Conservation (phyloP, 345 rosid genomes). For the Aurinia saxatilis region DNA sequence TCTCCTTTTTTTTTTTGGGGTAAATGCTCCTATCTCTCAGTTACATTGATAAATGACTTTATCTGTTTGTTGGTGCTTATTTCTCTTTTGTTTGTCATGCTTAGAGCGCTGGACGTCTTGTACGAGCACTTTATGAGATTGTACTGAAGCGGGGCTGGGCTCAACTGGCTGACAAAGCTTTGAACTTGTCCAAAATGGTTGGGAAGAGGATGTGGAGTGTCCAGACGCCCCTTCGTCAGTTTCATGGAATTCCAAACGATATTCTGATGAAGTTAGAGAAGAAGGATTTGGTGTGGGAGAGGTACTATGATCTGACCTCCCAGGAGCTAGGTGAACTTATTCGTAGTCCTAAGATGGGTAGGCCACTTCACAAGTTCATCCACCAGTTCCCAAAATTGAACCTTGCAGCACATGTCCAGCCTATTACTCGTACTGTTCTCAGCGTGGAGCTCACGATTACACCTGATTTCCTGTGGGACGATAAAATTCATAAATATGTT, state of each 20-base stretch:
- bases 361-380: slow-evolving; percentile 72
- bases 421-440: slow-evolving; percentile 78
- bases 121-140: slow-evolving; percentile 90
- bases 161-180: slow-evolving; percentile 84
- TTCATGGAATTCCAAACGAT: slow-evolving; percentile 72
- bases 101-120: slow-evolving; percentile 89
- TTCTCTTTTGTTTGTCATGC: slow-evolving; percentile 8
- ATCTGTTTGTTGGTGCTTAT: slow-evolving; percentile 13
- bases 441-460: slow-evolving; percentile 89
- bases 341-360: slow-evolving; percentile 81
- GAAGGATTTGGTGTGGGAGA: slow-evolving; percentile 97
- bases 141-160: slow-evolving; percentile 96
- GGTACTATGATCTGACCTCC: slow-evolving; percentile 84
- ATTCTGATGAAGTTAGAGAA: slow-evolving; percentile 83
- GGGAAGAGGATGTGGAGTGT: slow-evolving; percentile 96
- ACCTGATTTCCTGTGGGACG: slow-evolving; percentile 95
- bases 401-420: slow-evolving; percentile 86
- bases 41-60: neutral
- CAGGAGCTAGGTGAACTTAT: slow-evolving; percentile 94
- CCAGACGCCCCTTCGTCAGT: slow-evolving; percentile 91
- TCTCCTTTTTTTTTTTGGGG: too few relatives aligned
- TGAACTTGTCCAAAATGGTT: slow-evolving; percentile 90
- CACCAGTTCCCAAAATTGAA: slow-evolving; percentile 85
- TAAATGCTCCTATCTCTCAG: slow-evolving; percentile 8
- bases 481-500: slow-evolving; percentile 82